Evolutionary conservation across 2,329 filamentous ascomycete species (phyloP), one percentile per base, ranked within the genome.

Genomic region (Rugonectria rugulosa): DNA sequence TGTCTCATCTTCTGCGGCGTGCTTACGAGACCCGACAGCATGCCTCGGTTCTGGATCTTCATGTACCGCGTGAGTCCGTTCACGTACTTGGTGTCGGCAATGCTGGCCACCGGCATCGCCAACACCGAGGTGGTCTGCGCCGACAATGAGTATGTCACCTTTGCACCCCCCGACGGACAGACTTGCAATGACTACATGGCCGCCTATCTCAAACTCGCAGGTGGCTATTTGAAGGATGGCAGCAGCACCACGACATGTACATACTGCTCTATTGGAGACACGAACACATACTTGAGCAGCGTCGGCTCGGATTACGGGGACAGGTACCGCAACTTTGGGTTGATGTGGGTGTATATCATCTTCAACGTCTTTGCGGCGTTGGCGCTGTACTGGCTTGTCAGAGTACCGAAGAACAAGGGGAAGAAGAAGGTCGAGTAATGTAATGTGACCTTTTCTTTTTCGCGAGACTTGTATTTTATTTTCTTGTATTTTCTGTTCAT

Each of bases 61-160:
- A 63, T 68, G 67, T 94, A 94, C 74, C 85, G 89, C 41, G 76
- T 92, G 43, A 92, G 88, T 0, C 92, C 92, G 0, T 90, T 97
- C 65, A 93, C 89, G 0, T 97, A 96, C 70, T 77, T 95, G 14
- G 85, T 94, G 21, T 82, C 83, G 9, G 90, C 87, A 19, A 86
- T 96, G 76, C 72, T 94, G 0, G 82, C 88, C 0, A 84, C 83
- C 1, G 90, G 85, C 3, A 76, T 96, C 5, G 89, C 89, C 34
- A 87, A 89, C 65, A 85, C 84, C 0, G 43, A 74, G 0, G 86
- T 94, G 26, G 63, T 70, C 0, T 97, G 92, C 72, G 84, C 89
- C 1, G 61, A 71, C 6, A 90, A 89, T 68, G 92, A 97, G 71
- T 81, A 84, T 57, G 77, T 91, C 19, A 70, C 75, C n/a, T 88